phyloP scores from a whole-genome alignment of 2,329 filamentous ascomycete genomes.

The Elsinoe perseae region DNA sequence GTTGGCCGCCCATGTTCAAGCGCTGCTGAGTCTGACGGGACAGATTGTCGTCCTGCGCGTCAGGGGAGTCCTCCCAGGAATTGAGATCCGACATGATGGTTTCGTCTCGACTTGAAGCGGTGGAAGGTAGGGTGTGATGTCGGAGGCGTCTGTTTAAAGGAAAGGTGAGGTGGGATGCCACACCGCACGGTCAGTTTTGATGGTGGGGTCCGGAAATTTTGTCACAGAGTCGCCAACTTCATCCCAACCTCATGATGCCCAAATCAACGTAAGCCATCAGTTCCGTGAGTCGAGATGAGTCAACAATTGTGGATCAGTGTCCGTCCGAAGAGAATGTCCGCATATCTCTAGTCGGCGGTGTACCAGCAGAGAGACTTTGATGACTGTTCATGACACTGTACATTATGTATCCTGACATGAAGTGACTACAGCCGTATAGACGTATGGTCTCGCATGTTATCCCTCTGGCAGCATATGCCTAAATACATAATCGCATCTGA shows the following conservation, averaged over 20 bases:
- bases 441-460: no score
- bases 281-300: background rate
- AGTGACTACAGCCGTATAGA: no score
- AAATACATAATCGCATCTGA: no score
- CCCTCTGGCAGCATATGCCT: no score
- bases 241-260: background rate
- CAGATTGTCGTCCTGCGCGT: conserved; percentile 34
- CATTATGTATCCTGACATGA: no score
- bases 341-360: no score
- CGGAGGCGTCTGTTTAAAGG: background rate
- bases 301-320: background rate
- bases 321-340: no score
- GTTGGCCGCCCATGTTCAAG: conserved; percentile 26
- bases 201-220: conserved; percentile 13
- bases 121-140: background rate
- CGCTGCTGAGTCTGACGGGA: conserved; percentile 33
- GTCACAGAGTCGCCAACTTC: background rate
- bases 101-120: background rate
- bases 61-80: conserved; percentile 72
- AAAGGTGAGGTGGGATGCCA: background rate
- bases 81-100: conserved; percentile 78
- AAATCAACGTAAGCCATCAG: background rate
- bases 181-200: conserved; percentile 11
- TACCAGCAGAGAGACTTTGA: no score
- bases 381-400: no score